Evolutionary conservation across 1,284 basidiomycete species (phyloP).

Genomic region (Puccinia triticina): DNA sequence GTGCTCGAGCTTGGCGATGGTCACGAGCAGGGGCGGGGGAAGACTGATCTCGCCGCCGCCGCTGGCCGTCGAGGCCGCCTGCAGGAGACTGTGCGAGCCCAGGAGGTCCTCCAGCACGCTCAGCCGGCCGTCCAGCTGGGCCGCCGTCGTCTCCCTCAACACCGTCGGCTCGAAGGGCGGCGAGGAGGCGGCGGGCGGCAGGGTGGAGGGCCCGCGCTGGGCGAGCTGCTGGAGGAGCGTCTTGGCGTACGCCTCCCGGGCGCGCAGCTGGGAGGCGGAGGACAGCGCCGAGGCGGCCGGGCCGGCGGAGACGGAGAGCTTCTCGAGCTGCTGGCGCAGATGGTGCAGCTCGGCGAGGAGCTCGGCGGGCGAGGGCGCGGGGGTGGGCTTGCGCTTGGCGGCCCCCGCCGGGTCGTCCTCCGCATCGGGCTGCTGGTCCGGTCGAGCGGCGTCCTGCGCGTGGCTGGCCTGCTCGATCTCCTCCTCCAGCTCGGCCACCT

Average conservation of each 20-base stretch:
- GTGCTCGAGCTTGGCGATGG: constrained; percentile 78
- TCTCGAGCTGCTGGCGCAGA: constrained; percentile 42
- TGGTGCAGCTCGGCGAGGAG: constrained; percentile 39
- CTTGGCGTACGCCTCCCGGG: constrained; percentile 47
- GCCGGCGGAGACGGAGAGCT: constrained; percentile 16
- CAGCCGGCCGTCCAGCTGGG: constrained; percentile 31
- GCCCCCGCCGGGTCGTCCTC: not conserved
- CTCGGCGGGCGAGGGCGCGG: constrained; percentile 30
- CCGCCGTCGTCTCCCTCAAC: constrained; percentile 17
- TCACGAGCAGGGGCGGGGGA: constrained; percentile 77
- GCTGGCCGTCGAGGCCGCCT: constrained; percentile 30
- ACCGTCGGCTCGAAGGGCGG: not conserved
- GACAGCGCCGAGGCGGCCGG: constrained; percentile 1
- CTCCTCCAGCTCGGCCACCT: constrained; percentile 63
- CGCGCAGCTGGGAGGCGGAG: constrained; percentile 13
- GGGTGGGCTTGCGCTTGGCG: constrained; percentile 22
- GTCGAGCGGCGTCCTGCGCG: constrained; percentile 2
- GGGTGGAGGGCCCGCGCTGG: not conserved
- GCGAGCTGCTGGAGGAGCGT: constrained; percentile 42
- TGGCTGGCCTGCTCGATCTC: constrained; percentile 56
- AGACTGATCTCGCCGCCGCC: constrained; percentile 61
- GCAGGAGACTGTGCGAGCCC: constrained; percentile 40
- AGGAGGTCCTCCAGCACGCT: constrained; percentile 45
- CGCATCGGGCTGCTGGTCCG: constrained; percentile 52
- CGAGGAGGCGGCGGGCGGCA: no score